Base-by-base conservation (phyloP, 768 basidiomycete genomes). In the Trichaptum fuscoviolaceum region DNA sequence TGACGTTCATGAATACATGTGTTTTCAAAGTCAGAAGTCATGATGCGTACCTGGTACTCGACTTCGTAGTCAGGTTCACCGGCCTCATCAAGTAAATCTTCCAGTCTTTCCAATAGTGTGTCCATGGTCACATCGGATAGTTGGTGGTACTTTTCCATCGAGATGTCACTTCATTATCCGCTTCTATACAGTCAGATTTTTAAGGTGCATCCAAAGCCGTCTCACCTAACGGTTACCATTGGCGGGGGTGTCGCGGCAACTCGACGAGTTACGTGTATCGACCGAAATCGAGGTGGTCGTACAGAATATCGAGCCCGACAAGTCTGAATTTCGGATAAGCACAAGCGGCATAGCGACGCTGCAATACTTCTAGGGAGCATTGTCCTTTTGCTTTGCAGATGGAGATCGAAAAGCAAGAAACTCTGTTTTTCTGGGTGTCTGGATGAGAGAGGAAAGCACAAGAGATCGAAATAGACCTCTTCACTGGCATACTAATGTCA, bases 91-190 rank as follows among this genome's bases (percentile, higher is more conserved):
- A 96, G 73, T 27, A 93, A 70, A 12, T 79, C 78, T 73, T 97
- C 95, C 30, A 96, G 77, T 1, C 82, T 83, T 65, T 92, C 92
- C 20, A 95, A 83, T 23, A 96, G 74, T 9, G 74, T 75, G 63
- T 89, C 86, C 94, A 97, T 95, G 3, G 91, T 86, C 42, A 78
- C 75, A 67, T 96, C 93, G 1, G 95, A 84, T 27, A 91, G 76
- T 34, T 74, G 73, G 71, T 95, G 87, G 73, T 96, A 97, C 64
- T 80, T 76, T 34, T 87, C 85, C 69, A 83, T 81, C 0, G 86
- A 76, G n/a, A 96, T 69, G 25, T 82, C 77, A 68, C 85, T 86
- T 70, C 35, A 34, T 66, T 34, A 66, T 35, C 36, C 34, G 59
- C 27, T 66, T 66, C 10, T 34, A 26, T 64, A 57, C 26, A 35